A percentile compares a stretch with the other conserved stretches of the same genome.
Evolutionary conservation across 225 moss, liverwort and hornwort genomes (phyloP).

Genomic region (Physcomitrium patens): DNA sequence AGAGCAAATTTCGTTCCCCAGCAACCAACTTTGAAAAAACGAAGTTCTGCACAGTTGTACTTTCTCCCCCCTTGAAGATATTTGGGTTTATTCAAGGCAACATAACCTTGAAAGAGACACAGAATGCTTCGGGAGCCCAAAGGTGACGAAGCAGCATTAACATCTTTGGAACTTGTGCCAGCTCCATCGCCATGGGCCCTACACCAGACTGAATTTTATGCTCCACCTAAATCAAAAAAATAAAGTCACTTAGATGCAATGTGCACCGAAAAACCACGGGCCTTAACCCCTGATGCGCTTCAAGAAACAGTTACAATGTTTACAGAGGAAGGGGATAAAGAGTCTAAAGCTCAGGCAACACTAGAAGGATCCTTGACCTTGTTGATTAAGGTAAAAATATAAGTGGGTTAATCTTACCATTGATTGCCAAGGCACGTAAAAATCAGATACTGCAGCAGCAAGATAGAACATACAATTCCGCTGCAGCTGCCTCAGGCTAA

Average conservation of each 20-base stretch:
- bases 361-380: not conserved
- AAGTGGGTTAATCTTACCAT: slow-evolving; percentile 61
- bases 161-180: slow-evolving; percentile 99
- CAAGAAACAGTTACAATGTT: too few species aligned
- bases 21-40: slow-evolving; percentile 7
- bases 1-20: not conserved
- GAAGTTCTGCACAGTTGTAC: not conserved
- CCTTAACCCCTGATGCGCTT: too few species aligned
- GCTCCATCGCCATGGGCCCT: slow-evolving; percentile 93
- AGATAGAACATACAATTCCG: slow-evolving; percentile 87
- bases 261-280: not conserved
- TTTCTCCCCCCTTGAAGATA: not conserved
- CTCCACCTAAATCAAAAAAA: slow-evolving; percentile 67
- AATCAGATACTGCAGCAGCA: slow-evolving; percentile 98
- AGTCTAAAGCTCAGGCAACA: too few species aligned
- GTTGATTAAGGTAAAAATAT: not conserved
- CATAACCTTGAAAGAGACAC: slow-evolving; percentile 83
- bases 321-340: too few species aligned
- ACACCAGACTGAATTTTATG: slow-evolving; percentile 93
- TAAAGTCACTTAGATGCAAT: not conserved
- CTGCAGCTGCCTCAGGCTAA: slow-evolving; percentile 50
- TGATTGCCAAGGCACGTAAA: slow-evolving; percentile 91
- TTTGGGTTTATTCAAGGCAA: not conserved
- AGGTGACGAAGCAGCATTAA: slow-evolving; percentile 72
- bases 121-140: slow-evolving; percentile 88